Evolutionary conservation across 768 basidiomycete genomes (phyloP).

Genomic region (Heimioporus sp.): DNA sequence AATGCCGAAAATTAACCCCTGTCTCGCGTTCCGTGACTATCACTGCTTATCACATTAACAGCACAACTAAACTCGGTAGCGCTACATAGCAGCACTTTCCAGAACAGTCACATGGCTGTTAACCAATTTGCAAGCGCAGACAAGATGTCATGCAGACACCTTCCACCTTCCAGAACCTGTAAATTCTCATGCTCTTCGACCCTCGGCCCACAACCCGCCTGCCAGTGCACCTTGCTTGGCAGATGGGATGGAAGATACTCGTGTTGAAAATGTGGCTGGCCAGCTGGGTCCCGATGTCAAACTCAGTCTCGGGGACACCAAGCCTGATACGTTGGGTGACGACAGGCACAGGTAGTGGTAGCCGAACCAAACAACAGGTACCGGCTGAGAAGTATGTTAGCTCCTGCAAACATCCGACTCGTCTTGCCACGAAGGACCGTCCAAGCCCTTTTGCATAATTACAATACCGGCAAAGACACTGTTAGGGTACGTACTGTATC

Average conservation of each 20-base stretch:
- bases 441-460: slow-evolving; percentile 8
- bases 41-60: too few relatives aligned
- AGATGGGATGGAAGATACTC: slow-evolving; percentile 36
- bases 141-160: slow-evolving; percentile 19
- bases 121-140: slow-evolving; percentile 20
- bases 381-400: slow-evolving; percentile 31
- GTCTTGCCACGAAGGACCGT: slow-evolving; percentile 27
- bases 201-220: slow-evolving; percentile 34
- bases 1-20: slow-evolving; percentile 13
- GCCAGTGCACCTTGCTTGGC: slow-evolving; percentile 42
- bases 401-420: background rate
- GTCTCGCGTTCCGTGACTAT: too few relatives aligned
- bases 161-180: slow-evolving; percentile 15
- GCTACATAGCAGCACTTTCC: slow-evolving; percentile 2
- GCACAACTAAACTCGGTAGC: background rate
- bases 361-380: slow-evolving; percentile 43
- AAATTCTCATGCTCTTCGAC: slow-evolving; percentile 28
- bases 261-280: slow-evolving; percentile 47
- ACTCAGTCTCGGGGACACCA: slow-evolving; percentile 28
- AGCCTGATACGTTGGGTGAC: slow-evolving; percentile 45
- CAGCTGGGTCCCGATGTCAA: slow-evolving; percentile 34
- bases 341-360: slow-evolving; percentile 33
- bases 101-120: background rate
- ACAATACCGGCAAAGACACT: background rate
- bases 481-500: background rate